Conservation (phyloP, 2,329 filamentous ascomycete genomes). For the Monascus ruber region DNA sequence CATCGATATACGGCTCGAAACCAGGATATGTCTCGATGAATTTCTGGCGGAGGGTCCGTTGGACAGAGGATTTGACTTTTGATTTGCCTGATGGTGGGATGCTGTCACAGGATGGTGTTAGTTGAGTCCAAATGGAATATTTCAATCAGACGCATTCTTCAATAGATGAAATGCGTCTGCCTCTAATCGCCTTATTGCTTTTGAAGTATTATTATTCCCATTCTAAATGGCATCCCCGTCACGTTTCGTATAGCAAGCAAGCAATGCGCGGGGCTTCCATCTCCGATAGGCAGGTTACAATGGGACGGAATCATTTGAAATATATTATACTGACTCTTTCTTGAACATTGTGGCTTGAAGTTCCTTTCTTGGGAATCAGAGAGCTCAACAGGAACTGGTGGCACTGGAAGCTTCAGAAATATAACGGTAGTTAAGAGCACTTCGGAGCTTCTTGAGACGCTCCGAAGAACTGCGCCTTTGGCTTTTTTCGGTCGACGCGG, state of each 20-base stretch:
- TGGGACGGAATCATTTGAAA: neutral
- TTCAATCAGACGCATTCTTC: too few relatives aligned
- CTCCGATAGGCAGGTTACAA: neutral
- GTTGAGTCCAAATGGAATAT: too few relatives aligned
- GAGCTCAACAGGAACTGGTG: too few relatives aligned
- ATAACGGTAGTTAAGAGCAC: neutral
- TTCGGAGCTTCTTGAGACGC: too few relatives aligned
- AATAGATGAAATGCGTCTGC: too few relatives aligned
- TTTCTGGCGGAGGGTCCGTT: slow-evolving; percentile 73
- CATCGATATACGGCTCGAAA: slow-evolving; percentile 79
- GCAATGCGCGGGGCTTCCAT: too few relatives aligned
- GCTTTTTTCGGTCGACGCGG: slow-evolving; percentile 14
- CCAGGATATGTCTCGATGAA: slow-evolving; percentile 76
- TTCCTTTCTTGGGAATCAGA: too few relatives aligned
- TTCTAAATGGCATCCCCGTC: too few relatives aligned
- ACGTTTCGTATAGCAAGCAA: too few relatives aligned
- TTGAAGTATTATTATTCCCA: too few relatives aligned
- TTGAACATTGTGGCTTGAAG: slow-evolving; percentile 61
- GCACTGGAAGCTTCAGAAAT: neutral
- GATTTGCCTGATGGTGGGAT: slow-evolving; percentile 71
- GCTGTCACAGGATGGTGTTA: slow-evolving; percentile 34
- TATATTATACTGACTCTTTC: slow-evolving; percentile 59
- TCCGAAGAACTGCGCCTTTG: slow-evolving; percentile 7
- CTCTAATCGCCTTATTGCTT: too few relatives aligned
- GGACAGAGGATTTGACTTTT: slow-evolving; percentile 94